Evolutionary conservation across 2,329 filamentous ascomycete genomes (phyloP), one percentile per base, ranked within the genome.

Genomic region (Epichloe uncinata): DNA sequence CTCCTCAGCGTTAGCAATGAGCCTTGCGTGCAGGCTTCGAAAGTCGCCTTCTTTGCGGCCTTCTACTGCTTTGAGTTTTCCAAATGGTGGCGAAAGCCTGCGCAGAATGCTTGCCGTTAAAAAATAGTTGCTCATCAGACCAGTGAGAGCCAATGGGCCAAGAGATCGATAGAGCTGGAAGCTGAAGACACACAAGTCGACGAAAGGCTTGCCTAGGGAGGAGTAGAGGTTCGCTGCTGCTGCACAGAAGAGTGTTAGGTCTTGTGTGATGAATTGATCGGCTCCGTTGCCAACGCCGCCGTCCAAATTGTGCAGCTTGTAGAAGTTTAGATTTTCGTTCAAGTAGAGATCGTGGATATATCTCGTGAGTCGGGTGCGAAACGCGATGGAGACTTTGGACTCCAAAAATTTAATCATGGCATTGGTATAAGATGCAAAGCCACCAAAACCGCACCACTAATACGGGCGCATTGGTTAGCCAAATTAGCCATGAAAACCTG

Each of bases 351-450:
- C 93, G 67, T 98, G 93, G 49, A 98, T 95, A 65, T 98, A 98
- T 58, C 93, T 77, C 2, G 93, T 98, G 13, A 98, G 75, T 11
- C 93, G 81, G 4, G 93, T 98, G 41, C 93, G 83, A 75, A 98
- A 98, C 35, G 94, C 91, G 57, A 98, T 98, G 6, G 91, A 95
- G 49, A 98, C 89, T 71, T 98, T 98, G 47, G 87, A 91, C 68
- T 98, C 91, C 54, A 98, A 77, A 87, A 87, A 98, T 67, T 97
- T 97, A 74, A 98, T 98, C 85, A 94, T 96, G 49, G 91, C 89
- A 66, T 98, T 98, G 47, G 91, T 96, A 63, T 98, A 98, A 0
- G 91, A 95, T 8, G 90, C 91, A 55, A 97, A 82, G 2, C 86
- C 87, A 41, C 93, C 93, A 36, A 98, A 83, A 3, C 91, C 89